Conservation (phyloP, 2,329 filamentous ascomycete genomes). For the Aspergillus fumigatus region DNA sequence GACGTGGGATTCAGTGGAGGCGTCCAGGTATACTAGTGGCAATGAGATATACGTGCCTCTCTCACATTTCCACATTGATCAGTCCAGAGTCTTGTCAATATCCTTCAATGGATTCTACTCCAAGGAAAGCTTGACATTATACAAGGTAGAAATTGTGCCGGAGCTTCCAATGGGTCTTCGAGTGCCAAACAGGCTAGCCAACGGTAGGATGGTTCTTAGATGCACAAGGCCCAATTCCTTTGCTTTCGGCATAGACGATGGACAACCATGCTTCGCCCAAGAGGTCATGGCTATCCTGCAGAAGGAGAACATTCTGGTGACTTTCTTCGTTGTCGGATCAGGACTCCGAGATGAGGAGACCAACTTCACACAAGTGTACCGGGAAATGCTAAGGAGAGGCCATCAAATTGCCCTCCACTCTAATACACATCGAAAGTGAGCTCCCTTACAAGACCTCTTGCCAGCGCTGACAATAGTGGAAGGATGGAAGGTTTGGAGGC, state of each 20-base stretch:
- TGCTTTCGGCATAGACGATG: constrained; percentile 69
- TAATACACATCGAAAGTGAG: constrained; percentile 61
- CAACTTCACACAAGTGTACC: constrained; percentile 61
- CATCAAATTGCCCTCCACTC: constrained; percentile 67
- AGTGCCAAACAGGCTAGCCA: constrained; percentile 58
- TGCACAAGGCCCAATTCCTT: constrained; percentile 67
- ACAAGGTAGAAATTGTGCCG: constrained; percentile 58
- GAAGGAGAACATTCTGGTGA: constrained; percentile 59
- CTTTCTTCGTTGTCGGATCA: constrained; percentile 66
- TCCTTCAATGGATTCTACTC: constrained; percentile 63
- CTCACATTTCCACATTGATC: constrained; percentile 61
- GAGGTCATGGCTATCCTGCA: constrained; percentile 59
- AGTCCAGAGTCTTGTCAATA: constrained; percentile 53
- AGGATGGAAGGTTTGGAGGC: constrained; percentile 36
- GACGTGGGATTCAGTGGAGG: constrained; percentile 65
- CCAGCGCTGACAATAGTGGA: background rate
- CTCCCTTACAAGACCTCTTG: constrained; percentile 5
- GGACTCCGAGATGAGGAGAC: constrained; percentile 56
- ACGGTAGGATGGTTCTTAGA: constrained; percentile 56
- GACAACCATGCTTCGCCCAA: constrained; percentile 55
- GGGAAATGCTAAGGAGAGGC: constrained; percentile 56
- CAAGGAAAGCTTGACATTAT: constrained; percentile 47
- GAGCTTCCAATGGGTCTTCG: constrained; percentile 48
- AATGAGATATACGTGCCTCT: constrained; percentile 63
- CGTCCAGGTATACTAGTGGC: constrained; percentile 52